Evolutionary conservation across 345 rosid species (phyloP).

Genomic region (Stellera chamaejasme): DNA sequence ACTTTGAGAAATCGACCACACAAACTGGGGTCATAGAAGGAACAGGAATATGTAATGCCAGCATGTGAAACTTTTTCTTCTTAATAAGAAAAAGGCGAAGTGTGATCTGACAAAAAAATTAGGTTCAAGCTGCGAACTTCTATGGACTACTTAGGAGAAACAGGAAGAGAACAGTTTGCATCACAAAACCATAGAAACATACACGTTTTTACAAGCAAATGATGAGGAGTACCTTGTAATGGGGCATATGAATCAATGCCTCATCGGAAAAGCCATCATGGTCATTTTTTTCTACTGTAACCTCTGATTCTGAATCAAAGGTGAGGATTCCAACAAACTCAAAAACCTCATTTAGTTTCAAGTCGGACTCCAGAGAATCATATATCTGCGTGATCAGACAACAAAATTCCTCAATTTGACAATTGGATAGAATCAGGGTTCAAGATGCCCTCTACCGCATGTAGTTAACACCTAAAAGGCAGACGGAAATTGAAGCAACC

Average conservation of each 20-base stretch:
- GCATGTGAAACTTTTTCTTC: no score
- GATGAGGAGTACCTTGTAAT: conserved; percentile 34
- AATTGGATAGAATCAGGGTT: background rate
- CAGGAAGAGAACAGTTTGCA: no score
- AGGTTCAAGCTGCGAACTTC: no score
- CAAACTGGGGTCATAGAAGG: no score
- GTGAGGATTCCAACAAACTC: conserved; percentile 83
- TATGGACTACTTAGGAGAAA: no score
- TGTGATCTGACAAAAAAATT: no score
- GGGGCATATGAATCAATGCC: conserved; percentile 42
- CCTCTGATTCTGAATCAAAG: conserved; percentile 42
- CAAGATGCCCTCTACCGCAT: background rate
- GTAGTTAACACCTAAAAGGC: background rate
- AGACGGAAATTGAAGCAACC: background rate
- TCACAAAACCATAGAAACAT: no score
- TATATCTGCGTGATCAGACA: conserved; percentile 43
- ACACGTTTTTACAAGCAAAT: background rate
- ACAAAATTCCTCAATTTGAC: conserved; percentile 5
- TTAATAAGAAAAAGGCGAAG: no score
- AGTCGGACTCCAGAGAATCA: conserved; percentile 66
- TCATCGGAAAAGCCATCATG: conserved; percentile 42
- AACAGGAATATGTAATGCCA: no score
- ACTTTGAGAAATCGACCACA: no score
- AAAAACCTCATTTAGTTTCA: conserved; percentile 81
- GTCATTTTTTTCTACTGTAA: conserved; percentile 26